Evolutionary conservation across 495 filamentous ascomycete genomes (phyloP).

Genomic region (Penicillium ochrochloron): DNA sequence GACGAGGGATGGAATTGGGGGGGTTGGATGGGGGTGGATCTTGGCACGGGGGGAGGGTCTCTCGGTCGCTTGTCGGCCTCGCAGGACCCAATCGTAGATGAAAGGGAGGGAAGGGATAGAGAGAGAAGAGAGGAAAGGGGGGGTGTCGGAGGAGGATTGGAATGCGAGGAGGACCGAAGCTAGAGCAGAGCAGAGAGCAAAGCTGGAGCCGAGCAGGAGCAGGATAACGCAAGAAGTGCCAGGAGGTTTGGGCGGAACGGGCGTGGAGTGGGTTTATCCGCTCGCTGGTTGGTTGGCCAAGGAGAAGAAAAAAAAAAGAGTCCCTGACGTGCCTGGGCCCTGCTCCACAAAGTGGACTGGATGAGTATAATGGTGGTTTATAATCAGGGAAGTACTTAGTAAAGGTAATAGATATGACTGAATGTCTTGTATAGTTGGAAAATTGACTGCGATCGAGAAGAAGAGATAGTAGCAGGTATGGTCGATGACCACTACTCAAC

Average conservation of each 20-base stretch:
- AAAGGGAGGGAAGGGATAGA: constrained; percentile 20
- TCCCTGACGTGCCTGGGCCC: constrained; percentile 11
- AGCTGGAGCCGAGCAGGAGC: neutral
- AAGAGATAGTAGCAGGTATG: neutral
- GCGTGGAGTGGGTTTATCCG: neutral
- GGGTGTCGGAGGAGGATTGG: constrained; percentile 8
- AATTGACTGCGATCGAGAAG: neutral
- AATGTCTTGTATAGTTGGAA: neutral
- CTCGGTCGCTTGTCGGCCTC: constrained; percentile 16
- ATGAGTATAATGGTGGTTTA: neutral
- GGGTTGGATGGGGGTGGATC: constrained; percentile 16
- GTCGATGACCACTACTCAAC: neutral
- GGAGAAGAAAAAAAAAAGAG: neutral
- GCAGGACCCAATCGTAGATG: constrained; percentile 22
- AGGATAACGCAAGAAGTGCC: neutral
- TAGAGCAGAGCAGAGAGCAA: constrained; percentile 5
- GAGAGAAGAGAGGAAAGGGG: constrained; percentile 16
- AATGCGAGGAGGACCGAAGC: constrained; percentile 10
- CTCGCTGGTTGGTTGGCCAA: neutral
- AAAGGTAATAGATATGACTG: neutral
- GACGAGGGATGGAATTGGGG: constrained; percentile 15
- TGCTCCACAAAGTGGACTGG: constrained; percentile 1
- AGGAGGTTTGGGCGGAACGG: neutral
- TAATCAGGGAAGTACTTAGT: neutral
- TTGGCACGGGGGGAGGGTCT: constrained; percentile 30